Evolutionary conservation across 345 rosid genomes (phyloP).

Genomic region (Microcos paniculata): DNA sequence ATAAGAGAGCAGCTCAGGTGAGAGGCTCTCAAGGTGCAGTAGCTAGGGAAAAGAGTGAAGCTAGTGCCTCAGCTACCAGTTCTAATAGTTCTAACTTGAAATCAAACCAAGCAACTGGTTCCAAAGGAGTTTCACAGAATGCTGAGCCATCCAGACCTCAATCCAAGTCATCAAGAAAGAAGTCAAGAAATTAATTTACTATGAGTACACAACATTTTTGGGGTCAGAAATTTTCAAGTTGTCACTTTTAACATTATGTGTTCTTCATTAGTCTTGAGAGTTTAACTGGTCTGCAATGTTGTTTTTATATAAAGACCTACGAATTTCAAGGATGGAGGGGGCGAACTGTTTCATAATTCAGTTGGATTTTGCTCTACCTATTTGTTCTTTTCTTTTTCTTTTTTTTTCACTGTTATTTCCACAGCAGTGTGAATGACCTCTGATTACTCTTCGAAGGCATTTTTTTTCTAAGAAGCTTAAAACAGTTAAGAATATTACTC

Average conservation of each 20-base stretch:
- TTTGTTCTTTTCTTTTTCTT: not conserved
- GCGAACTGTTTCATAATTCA: not conserved
- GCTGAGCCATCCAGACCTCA: conserved; percentile 57
- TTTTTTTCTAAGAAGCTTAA: not conserved
- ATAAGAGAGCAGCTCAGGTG: conserved; percentile 91
- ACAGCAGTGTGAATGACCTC: not conserved
- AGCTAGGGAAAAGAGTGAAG: conserved; percentile 68
- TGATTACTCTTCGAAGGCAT: not conserved
- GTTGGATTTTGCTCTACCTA: not conserved
- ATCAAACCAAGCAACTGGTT: conserved; percentile 40
- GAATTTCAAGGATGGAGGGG: not conserved
- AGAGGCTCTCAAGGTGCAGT: conserved; percentile 96
- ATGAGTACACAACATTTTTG: not conserved
- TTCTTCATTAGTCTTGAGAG: not conserved
- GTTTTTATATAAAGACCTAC: not conserved
- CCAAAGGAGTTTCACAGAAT: conserved; percentile 46
- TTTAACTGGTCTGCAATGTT: not conserved
- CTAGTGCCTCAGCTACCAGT: conserved; percentile 35
- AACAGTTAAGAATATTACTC: not conserved
- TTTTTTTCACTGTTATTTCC: not conserved
- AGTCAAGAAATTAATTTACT: conserved; percentile 64
- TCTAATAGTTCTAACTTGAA: conserved; percentile 35
- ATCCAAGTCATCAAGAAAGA: conserved; percentile 88
- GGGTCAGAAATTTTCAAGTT: not conserved
- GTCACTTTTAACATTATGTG: conserved; percentile 1